These are phyloP conservation scores for Xylariaceae sp. DNA, from an alignment of 2,329 filamentous ascomycete species.

Conservation along the genomic window DNA sequence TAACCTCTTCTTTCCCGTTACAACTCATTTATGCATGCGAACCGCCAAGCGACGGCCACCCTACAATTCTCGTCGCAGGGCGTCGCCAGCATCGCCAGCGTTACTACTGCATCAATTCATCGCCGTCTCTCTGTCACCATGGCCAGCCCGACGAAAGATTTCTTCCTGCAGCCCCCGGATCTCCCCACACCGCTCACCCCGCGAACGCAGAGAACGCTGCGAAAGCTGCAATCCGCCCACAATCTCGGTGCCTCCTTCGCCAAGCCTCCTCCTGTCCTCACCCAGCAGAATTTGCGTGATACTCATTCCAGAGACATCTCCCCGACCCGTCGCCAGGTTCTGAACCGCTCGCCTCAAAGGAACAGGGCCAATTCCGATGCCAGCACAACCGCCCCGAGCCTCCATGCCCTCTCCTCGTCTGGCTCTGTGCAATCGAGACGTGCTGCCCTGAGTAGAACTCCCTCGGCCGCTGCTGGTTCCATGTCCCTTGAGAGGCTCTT, in stretches of 20 bases:
- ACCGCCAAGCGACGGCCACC: too few relatives aligned
- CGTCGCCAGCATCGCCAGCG: too few relatives aligned
- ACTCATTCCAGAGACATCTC: slow-evolving; percentile 31
- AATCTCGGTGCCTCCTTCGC: slow-evolving; percentile 53
- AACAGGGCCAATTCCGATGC: slow-evolving; percentile 70
- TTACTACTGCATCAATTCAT: too few relatives aligned
- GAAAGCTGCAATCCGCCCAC: slow-evolving; percentile 74
- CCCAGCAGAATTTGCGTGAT: slow-evolving; percentile 54
- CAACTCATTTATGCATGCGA: too few relatives aligned
- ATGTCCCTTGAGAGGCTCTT: slow-evolving; percentile 71
- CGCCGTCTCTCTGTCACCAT: too few relatives aligned
- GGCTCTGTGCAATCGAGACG: slow-evolving; percentile 36
- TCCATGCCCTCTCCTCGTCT: slow-evolving; percentile 36
- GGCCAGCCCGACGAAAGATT: too few relatives aligned
- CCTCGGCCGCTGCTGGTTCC: slow-evolving; percentile 48
- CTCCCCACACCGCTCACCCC: slow-evolving; percentile 57
- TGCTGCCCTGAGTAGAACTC: slow-evolving; percentile 43
- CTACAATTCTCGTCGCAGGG: too few relatives aligned
- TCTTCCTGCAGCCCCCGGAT: slow-evolving; percentile 44
- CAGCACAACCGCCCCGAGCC: slow-evolving; percentile 38
- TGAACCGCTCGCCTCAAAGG: slow-evolving; percentile 48
- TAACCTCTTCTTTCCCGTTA: too few relatives aligned
- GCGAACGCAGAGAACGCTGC: slow-evolving; percentile 62
- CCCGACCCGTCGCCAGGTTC: slow-evolving; percentile 34
- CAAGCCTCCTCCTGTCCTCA: slow-evolving; percentile 44